phyloP scores from a whole-genome alignment of 2,329 filamentous ascomycete genomes.

The Pezicula rhizophila region DNA sequence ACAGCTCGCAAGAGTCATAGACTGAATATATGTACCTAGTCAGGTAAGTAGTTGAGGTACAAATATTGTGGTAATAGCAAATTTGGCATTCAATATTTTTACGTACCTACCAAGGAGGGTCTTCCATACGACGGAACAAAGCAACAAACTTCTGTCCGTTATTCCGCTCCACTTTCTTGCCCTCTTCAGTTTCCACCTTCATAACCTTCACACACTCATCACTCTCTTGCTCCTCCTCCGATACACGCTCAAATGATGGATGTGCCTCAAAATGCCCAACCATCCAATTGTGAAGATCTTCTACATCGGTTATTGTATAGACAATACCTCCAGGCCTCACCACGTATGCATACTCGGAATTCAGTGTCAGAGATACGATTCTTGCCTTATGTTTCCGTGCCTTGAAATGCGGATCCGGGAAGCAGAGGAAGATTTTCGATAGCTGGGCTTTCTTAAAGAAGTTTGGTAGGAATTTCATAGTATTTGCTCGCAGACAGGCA shows the following conservation, averaged over 20 bases:
- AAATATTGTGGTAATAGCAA: no score
- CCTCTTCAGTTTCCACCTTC: conserved; percentile 85
- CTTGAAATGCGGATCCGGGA: conserved; percentile 98
- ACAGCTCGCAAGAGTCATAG: no score
- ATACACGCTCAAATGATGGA: conserved; percentile 71
- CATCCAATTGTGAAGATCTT: conserved; percentile 93
- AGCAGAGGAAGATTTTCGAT: conserved; percentile 92
- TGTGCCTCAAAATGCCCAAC: conserved; percentile 75
- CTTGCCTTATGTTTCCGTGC: conserved; percentile 93
- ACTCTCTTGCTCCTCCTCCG: conserved; percentile 57
- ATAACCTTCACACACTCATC: conserved; percentile 71
- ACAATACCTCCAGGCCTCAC: conserved; percentile 76
- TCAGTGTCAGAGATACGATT: conserved; percentile 83
- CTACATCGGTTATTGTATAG: conserved; percentile 96
- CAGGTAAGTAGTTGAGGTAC: no score
- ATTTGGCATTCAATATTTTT: conserved; percentile 5
- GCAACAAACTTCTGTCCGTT: conserved; percentile 87
- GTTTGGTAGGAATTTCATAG: conserved; percentile 99
- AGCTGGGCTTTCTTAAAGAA: conserved; percentile 82
- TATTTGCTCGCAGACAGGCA: conserved; percentile 83
- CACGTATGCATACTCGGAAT: conserved; percentile 89
- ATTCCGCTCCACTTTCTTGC: conserved; percentile 92
- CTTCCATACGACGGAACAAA: conserved; percentile 70
- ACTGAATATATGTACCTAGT: no score
- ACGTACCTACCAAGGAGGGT: conserved; percentile 43